Evolutionary conservation across 306 rosid species (phyloP), one percentile per base, ranked within the genome.

Genomic region (Lupinus albus): DNA sequence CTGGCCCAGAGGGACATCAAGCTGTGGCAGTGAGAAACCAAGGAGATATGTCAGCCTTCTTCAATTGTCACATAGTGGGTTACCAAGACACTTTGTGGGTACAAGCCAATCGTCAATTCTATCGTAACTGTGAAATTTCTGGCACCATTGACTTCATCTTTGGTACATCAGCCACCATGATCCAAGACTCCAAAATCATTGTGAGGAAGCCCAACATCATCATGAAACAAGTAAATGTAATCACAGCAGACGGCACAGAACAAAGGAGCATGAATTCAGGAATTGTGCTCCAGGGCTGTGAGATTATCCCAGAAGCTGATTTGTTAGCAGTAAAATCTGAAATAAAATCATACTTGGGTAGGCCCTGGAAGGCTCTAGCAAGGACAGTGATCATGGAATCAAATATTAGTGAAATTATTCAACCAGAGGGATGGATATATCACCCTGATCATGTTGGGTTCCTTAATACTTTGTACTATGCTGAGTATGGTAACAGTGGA

Each of bases 91-190:
- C 89, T 0, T 33, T 86, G 46, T 91, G 82, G 32, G 79, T 30
- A 2, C 90, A 86, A 0, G 16, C 80, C 1, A 56, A 79, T 0
- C 82, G 86, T 36, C 97, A 91, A 10, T 86, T 78, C 75, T 88
- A 78, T 81, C 81, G 91, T 14, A 77, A 88, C 76, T 86, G 95
- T 21, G 89, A 83, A 17, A 74, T 91, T 39, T 83, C 85, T 0
- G 92, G 97, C 11, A 87, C 95, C 0, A 67, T 88, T 0, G 95
- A 91, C 61, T 86, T 73, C 80, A 90, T 90, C 28, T 90, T 90
- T 17, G 95, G 96, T 0, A 76, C 75, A 6, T 54, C 82, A 0
- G 0, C 83, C 0, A 49, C 78, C 3, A 9, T 84, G 25, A 80
- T 88, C 71, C 89, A 88, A 56, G 78, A 83, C 83, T 81, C 86